These are phyloP conservation scores for Tulasnella sp. DNA, from an alignment of 768 basidiomycete species.

Conservation along the genomic window DNA sequence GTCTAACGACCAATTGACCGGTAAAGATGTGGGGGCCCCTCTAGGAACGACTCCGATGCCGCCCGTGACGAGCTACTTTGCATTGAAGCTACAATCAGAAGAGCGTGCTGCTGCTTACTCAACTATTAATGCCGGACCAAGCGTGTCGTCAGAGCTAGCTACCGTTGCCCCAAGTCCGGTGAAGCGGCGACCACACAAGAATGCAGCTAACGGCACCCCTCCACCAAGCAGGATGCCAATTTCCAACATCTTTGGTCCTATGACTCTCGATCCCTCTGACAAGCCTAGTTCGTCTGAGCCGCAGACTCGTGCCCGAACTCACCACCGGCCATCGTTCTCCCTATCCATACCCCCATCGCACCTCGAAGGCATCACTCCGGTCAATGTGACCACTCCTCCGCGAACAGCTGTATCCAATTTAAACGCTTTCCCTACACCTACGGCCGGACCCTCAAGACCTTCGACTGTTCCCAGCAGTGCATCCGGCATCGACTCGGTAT, in stretches of 20 bases:
- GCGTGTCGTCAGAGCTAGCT: not conserved
- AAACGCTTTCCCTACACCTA: not conserved
- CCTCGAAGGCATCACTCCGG: not conserved
- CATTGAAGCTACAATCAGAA: conserved; percentile 50
- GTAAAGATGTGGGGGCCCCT: not conserved
- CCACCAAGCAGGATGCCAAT: conserved; percentile 5
- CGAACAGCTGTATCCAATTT: not conserved
- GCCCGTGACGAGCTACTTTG: conserved; percentile 44
- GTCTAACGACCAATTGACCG: not conserved
- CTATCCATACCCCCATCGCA: conserved; percentile 6
- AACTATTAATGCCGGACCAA: not conserved
- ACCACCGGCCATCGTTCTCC: conserved; percentile 14
- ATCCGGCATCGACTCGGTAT: not conserved
- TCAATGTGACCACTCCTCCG: not conserved
- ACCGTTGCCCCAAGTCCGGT: not conserved
- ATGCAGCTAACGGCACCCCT: not conserved
- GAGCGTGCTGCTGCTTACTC: conserved; percentile 23
- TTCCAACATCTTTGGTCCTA: not conserved
- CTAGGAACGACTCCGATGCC: conserved; percentile 14
- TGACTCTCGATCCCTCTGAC: not conserved
- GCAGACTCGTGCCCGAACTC: not conserved
- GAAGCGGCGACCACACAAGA: not conserved
- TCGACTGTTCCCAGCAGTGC: not conserved
- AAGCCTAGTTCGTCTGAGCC: not conserved
- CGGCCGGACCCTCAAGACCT: not conserved